Evolutionary conservation across 2,329 filamentous ascomycete species (phyloP), one percentile per base, ranked within the genome.

Genomic region (Sarocladiaceae sp.): DNA sequence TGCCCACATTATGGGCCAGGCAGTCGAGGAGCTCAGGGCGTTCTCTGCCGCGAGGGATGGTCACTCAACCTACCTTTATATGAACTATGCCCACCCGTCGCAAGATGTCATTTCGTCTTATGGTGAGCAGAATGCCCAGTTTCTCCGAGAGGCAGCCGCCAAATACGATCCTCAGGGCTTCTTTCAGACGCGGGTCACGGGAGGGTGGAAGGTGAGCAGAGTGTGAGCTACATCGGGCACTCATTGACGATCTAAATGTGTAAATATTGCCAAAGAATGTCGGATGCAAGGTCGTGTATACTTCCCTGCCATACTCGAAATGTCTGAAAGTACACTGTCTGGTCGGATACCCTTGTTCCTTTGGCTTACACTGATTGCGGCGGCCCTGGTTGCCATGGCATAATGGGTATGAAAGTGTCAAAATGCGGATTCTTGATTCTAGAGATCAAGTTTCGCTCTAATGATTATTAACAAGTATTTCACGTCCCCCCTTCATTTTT

Each of bases 21-120:
- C 55, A 2, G 52, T 47, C 19, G 20, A 44, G 11, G 45, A 47
- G 10, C 20, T 47, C 5, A 21, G 33, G 18, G 42, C 26, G 13
- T 45, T 33, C 43, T 33, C 46, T 3, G n/a, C 33, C 6, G 18
- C n/a, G 19, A n/a, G 34, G 11, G 46, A 26, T 6, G 24, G 18
- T 3, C 16, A 33, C 20, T 42, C 24, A 47, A 46, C 54, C 11
- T 58, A 50, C 24, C 24, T 54, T n/a, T 72, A 70, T 50, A 60
- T 71, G 50, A 72, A 73, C 52, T 71, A 73, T 47, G 68, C 66
- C 2, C 56, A 58, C 20, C 46, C 51, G 29, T 58, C 53, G 15
- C 66, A 72, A 51, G 55, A 65, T 27, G 62, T 66, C 2, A 54
- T 70, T 40, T 46, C 47, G 19, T 52, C 61, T 3, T 72, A 70